Evolutionary conservation across 2,329 filamentous ascomycete genomes (phyloP), one percentile per base, ranked within the genome.

Genomic region (Aureobasidium pullulans): DNA sequence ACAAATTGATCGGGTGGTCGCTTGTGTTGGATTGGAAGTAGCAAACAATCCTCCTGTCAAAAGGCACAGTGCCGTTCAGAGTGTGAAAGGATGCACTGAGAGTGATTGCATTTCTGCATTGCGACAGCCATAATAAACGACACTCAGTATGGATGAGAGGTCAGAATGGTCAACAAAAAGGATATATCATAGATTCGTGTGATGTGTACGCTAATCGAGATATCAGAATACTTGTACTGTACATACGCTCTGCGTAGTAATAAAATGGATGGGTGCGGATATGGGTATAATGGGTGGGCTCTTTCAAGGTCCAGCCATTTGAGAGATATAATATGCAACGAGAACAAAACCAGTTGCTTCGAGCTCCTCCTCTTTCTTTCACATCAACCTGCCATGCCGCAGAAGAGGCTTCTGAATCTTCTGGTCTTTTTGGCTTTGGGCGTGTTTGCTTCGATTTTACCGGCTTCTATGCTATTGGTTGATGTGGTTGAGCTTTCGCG

Each of bases 401-500:
- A 57, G n/a, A 57, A 57, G 1, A 57, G 43, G 8, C 15, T 57
- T 48, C 29, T 39, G 43, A 57, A 48, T 19, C 13, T 48, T 32
- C 42, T 37, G 19, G 13, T 31, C 34, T 48, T 57, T 32, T 43
- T 57, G 15, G 32, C 11, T 28, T 48, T 48, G 13, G 19, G 6
- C 19, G 15, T 19, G 15, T 19, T 40, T 32, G 42, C 34, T 31
- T 37, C 43, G 29, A 31, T 15, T n/a, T 57, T 57, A 36, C 39
- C 39, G 42, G 54, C 42, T 2, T 48, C 42, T 6, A 57, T 47
- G 29, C 54, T 57, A 39, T 57, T 57, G 32, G 54, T 23, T 5
- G 54, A 57, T 9, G 54, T 57, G 8, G 43, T 57, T 4, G 54
- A 57, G 43, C 34, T 57, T 6, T n/a, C 54, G 5, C 42, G 54